These are phyloP conservation scores for Sistotremastrum niveocremeum DNA, from an alignment of 768 basidiomycete species.

Conservation along the genomic window DNA sequence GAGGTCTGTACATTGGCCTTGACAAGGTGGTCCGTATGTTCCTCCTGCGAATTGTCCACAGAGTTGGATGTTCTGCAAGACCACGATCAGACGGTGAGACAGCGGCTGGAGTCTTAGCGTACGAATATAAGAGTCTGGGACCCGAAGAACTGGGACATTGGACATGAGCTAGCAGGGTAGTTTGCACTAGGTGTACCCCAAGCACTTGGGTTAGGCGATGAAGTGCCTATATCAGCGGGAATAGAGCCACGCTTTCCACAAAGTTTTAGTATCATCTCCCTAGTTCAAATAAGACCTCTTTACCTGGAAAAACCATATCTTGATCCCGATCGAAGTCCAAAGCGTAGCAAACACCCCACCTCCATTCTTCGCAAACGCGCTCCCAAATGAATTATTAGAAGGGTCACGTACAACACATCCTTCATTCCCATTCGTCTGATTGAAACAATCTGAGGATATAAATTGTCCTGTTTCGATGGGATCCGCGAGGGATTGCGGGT, in stretches of 20 bases:
- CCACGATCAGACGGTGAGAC: too few species aligned
- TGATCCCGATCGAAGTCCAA: constrained; percentile 52
- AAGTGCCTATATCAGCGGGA: constrained; percentile 14
- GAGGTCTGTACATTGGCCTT: constrained; percentile 3
- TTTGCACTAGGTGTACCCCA: constrained; percentile 55
- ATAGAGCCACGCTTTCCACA: neutral
- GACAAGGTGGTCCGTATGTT: neutral
- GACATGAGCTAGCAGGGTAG: constrained; percentile 47
- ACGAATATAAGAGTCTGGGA: constrained; percentile 54
- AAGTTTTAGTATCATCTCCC: neutral
- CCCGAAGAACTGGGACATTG: constrained; percentile 37
- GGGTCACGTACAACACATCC: constrained; percentile 56
- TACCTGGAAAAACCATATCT: constrained; percentile 18
- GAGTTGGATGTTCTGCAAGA: neutral
- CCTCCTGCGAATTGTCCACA: constrained; percentile 4
- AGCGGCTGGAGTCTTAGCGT: constrained; percentile 15
- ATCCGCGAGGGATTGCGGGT: too few species aligned
- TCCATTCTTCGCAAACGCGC: constrained; percentile 45
- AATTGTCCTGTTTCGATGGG: too few species aligned
- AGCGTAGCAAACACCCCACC: constrained; percentile 73
- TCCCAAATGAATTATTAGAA: constrained; percentile 44
- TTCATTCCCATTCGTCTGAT: constrained; percentile 37
- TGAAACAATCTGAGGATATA: constrained; percentile 43
- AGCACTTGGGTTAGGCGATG: constrained; percentile 31
- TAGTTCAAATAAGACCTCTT: neutral